phyloP scores from a whole-genome alignment of 2,329 filamentous ascomycete genomes.

The Paramyrothecium sp. region DNA sequence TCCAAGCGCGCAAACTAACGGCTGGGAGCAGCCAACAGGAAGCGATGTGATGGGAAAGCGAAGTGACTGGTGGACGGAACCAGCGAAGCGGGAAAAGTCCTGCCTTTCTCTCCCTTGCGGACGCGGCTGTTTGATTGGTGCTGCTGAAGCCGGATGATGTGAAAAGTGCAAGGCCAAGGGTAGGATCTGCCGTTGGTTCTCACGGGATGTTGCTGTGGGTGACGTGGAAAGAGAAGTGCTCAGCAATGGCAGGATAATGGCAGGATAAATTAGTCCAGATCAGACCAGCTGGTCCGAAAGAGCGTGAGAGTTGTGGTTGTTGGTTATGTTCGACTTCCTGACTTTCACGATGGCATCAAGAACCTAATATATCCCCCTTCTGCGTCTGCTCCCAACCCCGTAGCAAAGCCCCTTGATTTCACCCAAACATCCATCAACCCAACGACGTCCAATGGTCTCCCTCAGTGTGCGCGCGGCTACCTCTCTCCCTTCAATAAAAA shows the following conservation, averaged over 20 bases:
- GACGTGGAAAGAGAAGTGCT: background rate
- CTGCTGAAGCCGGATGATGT: too few relatives aligned
- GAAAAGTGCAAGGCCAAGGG: too few relatives aligned
- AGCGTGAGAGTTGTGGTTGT: background rate
- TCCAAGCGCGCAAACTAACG: background rate
- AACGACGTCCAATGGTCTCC: background rate
- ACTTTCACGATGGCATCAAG: background rate
- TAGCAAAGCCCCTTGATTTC: background rate
- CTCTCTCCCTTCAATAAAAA: background rate
- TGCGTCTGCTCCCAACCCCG: background rate
- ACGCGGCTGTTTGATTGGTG: too few relatives aligned
- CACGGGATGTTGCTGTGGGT: background rate
- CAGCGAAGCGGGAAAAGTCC: too few relatives aligned
- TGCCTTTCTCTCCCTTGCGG: too few relatives aligned
- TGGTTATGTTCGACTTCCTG: background rate
- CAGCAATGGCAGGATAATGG: background rate
- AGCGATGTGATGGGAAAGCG: background rate
- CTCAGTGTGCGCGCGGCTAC: conserved; percentile 2
- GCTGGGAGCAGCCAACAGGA: background rate
- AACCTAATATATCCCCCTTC: background rate
- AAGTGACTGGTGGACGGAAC: background rate
- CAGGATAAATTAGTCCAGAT: background rate
- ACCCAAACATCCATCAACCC: background rate
- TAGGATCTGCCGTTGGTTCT: too few relatives aligned
- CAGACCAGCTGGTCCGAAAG: background rate